Percentiles rank a stretch among this genome's conserved stretches.
phyloP scores from a whole-genome alignment of 345 rosid species.

The Eucalyptus camaldulensis region DNA sequence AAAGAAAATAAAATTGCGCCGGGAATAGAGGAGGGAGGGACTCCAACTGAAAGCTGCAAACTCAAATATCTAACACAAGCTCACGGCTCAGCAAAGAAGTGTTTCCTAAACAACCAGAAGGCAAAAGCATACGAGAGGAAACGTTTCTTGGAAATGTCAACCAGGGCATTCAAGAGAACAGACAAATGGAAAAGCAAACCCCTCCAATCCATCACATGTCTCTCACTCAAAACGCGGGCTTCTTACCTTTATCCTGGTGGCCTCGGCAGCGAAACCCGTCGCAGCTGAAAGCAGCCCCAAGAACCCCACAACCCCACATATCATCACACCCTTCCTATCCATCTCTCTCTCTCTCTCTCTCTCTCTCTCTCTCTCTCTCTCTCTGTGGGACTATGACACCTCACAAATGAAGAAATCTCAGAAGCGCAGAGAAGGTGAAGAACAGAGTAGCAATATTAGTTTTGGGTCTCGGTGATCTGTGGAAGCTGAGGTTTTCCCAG shows the following conservation, averaged over 20 bases:
- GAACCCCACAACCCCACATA: constrained; percentile 48
- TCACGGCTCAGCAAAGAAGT: background rate
- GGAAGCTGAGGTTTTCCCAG: background rate
- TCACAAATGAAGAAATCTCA: background rate
- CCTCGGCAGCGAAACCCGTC: constrained; percentile 89
- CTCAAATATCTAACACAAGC: background rate
- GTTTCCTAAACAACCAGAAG: background rate
- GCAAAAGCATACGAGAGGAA: background rate
- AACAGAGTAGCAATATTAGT: background rate
- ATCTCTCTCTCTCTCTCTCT: background rate
- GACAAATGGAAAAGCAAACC: background rate
- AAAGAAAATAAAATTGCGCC: background rate
- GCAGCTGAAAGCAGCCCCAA: constrained; percentile 65
- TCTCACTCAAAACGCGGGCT: background rate
- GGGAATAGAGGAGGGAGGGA: background rate
- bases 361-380: background rate
- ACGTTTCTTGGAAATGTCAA: background rate
- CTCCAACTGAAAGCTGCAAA: background rate
- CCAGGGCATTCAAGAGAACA: background rate
- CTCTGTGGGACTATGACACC: background rate
- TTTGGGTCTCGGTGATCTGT: background rate
- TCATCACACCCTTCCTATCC: constrained; percentile 51
- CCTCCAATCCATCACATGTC: background rate
- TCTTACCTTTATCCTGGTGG: constrained; percentile 66
- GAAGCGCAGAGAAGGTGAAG: background rate